These are phyloP conservation scores for Arthrobotrys iridis DNA, from an alignment of 2,329 filamentous ascomycete species.

Conservation along the genomic window DNA sequence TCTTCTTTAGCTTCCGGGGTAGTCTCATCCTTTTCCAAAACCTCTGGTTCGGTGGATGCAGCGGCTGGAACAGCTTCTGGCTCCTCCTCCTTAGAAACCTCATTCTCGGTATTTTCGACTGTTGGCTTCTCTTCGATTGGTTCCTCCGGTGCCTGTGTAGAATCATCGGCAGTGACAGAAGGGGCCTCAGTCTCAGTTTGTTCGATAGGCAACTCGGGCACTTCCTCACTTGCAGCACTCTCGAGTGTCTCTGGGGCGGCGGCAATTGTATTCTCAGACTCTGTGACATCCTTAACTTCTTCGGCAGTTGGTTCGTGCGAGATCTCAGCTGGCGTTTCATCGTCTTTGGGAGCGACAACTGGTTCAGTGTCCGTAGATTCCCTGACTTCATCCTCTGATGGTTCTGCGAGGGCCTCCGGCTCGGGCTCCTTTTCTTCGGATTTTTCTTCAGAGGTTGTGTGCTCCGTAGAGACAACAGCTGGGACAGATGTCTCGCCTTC, in stretches of 20 bases:
- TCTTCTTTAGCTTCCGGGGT: background rate
- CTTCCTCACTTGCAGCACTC: slow-evolving; percentile 33
- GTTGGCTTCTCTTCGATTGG: background rate
- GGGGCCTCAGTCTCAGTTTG: slow-evolving; percentile 28
- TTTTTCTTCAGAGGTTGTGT: slow-evolving; percentile 6
- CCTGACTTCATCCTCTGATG: background rate
- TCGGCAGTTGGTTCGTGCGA: slow-evolving; percentile 11
- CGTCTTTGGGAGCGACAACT: background rate
- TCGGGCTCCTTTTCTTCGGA: background rate
- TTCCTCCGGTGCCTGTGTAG: background rate
- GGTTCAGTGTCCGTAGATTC: background rate
- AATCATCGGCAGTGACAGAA: slow-evolving; percentile 1
- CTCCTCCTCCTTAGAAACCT: background rate
- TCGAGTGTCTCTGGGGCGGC: slow-evolving; percentile 34
- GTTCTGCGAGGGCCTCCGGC: background rate
- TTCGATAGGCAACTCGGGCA: slow-evolving; percentile 33
- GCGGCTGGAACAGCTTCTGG: background rate
- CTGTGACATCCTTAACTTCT: slow-evolving; percentile 14
- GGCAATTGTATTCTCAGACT: slow-evolving; percentile 26
- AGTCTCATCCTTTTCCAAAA: background rate
- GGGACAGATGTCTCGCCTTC: too few species aligned
- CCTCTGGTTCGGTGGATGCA: background rate
- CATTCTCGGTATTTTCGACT: background rate
- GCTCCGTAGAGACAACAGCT: background rate
- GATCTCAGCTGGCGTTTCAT: slow-evolving; percentile 12